Base-by-base conservation (phyloP, 2,329 filamentous ascomycete species). In the Fusarium sp. region DNA sequence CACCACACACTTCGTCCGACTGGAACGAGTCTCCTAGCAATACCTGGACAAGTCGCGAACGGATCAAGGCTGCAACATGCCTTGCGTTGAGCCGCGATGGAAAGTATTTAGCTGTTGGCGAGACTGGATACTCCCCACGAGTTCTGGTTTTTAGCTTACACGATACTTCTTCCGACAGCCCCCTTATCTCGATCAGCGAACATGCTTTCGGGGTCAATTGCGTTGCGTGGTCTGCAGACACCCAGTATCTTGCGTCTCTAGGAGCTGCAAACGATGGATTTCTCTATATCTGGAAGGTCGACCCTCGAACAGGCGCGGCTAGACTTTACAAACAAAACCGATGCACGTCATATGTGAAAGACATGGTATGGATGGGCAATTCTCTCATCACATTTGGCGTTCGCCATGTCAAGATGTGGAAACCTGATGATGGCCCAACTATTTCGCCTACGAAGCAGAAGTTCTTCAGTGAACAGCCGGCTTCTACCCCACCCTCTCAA, bases 361-460 rank as follows among this genome's bases (percentile, higher is more conserved):
- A 92, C 60, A 97, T 99, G 90, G 88, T 93, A 45, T 99, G 96
- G 96, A 90, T 98, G 82, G 95, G 95, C 17, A 92, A 88, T 75
- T 93, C 84, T 75, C 87, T 99, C 59, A 87, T 99, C 66, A 98
- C 96, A 70, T 90, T 96, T 31, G 96, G 96, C 20, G 93, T 96
- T 58, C 91, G 96, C 33, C 96, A 98, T 83, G 90, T 98, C 81
- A 98, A 98, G 82, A 89, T 97, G 57, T 99, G 96, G 96, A 92
- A 92, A 75, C 88, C 96, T 17, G 93, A 96, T 41, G 94, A 96
- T 33, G 84, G 77, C 78, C 64, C 85, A 47, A 84, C 87, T 24
- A 83, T 84, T 10, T 92, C 92, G 28, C 92, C 93, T 4, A 85
- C 87, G 14, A 94, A 94, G 79, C 82, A 88, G 78, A 89, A 88